Evolutionary conservation across 495 filamentous ascomycete species (phyloP).

Genomic region (Daldinia decipiens): DNA sequence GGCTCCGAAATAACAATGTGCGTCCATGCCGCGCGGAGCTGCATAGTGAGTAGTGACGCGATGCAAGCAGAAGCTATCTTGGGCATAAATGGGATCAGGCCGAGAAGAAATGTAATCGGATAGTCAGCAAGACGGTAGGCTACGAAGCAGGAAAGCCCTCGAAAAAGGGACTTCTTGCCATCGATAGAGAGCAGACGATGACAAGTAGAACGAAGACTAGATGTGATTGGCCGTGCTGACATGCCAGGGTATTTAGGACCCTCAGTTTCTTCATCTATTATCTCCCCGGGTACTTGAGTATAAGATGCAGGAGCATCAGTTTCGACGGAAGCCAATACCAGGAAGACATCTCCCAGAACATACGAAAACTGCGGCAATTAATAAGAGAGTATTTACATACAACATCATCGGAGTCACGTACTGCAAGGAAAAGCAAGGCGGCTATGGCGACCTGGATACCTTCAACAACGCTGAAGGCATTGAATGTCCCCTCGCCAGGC

Average conservation of each 20-base stretch:
- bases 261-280: conserved; percentile 19
- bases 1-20: conserved; percentile 32
- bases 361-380: conserved; percentile 48
- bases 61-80: background rate
- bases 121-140: background rate
- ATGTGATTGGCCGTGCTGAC: conserved; percentile 47
- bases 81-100: conserved; percentile 14
- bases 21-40: conserved; percentile 22
- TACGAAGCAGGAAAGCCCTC: conserved; percentile 15
- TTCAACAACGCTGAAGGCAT: background rate
- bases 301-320: conserved; percentile 54
- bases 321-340: conserved; percentile 54
- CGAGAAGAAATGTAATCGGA: conserved; percentile 4
- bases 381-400: background rate
- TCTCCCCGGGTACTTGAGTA: conserved; percentile 33
- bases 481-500: background rate
- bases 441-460: conserved; percentile 43
- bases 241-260: conserved; percentile 7
- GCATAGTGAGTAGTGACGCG: conserved; percentile 18
- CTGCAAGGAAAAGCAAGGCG: conserved; percentile 41
- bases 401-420: conserved; percentile 36
- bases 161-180: conserved; percentile 24
- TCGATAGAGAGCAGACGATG: conserved; percentile 42
- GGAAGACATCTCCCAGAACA: conserved; percentile 48
- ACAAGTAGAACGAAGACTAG: conserved; percentile 50